A percentile compares a stretch with the other conserved stretches of the same genome.
Evolutionary conservation across 176 grass and related monocot genomes (phyloP).

Genomic region (Thinopyrum elongatum): DNA sequence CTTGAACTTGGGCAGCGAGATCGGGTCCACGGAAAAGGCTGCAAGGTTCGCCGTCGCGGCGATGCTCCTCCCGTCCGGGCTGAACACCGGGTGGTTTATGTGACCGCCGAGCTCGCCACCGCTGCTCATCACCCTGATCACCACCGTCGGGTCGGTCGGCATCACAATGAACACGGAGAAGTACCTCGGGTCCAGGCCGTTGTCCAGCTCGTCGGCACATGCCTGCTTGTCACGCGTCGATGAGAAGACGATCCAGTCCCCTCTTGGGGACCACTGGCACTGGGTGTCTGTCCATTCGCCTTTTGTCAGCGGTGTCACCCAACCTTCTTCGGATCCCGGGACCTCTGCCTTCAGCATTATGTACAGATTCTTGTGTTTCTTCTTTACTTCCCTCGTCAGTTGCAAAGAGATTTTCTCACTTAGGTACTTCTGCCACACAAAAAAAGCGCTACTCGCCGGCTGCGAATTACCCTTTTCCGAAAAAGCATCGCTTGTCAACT

Average conservation of each 20-base stretch:
- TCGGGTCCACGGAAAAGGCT: conserved; percentile 6
- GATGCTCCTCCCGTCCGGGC: conserved; percentile 38
- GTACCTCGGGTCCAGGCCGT: too few relatives aligned
- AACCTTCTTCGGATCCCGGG: too few relatives aligned
- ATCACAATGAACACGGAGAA: background rate
- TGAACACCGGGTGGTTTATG: conserved; percentile 8
- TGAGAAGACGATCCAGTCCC: conserved; percentile 45
- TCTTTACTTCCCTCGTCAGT: too few relatives aligned
- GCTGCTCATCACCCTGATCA: conserved; percentile 14
- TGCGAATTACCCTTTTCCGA: too few relatives aligned
- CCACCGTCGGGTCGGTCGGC: background rate
- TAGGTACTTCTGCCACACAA: too few relatives aligned
- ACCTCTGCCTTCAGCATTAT: conserved; percentile 1
- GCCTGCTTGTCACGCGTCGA: conserved; percentile 12
- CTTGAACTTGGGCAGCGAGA: conserved; percentile 21
- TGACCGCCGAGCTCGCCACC: too few relatives aligned
- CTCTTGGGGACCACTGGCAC: conserved; percentile 4
- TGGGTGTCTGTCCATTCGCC: conserved; percentile 18
- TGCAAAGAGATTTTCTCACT: too few relatives aligned
- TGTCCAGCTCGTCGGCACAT: too few relatives aligned
- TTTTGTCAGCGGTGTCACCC: background rate
- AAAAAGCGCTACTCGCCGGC: too few relatives aligned
- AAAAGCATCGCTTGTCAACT: too few relatives aligned
- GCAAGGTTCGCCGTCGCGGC: background rate
- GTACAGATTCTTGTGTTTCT: conserved; percentile 16